Base-by-base conservation (phyloP, 2,329 filamentous ascomycete species). In the Capronia epimyces region DNA sequence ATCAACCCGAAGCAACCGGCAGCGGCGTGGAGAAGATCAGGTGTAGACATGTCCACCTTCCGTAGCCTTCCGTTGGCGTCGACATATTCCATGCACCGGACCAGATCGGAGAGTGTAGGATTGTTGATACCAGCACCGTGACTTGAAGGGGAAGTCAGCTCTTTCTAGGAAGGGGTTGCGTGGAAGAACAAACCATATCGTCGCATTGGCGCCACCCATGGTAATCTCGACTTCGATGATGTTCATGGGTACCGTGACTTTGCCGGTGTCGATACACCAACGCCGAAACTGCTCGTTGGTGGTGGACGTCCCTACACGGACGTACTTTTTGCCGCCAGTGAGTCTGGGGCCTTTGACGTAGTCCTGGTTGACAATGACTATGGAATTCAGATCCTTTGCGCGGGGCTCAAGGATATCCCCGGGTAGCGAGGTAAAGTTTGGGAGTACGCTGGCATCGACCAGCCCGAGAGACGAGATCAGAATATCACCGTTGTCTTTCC, bases 191-290 rank as follows among this genome's bases (percentile, higher is more conserved):
- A 32, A 57, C 55, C 55, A 57, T 16, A 57, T 57, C 5, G 55
- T 55, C 12, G 42, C 71, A 45, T 75, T 75, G 5, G 69, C 67
- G 2, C 73, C 74, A 7, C 72, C 72, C 39, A 73, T 64, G 0
- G 73, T 77, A 39, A 76, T 71, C 55, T 75, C 73, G 4, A 74
- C 73, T 50, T 75, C 66, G 52, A 75, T 72, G 18, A 73, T 69
- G 57, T 76, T 72, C 15, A 73, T 62, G 1, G 74, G 71, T 16
- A 75, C 58, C 0, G 69, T 66, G 65, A 69, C 71, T 15, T 67
- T 65, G 18, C 50, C 53, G 10, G 50, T 53, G 2, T 63, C 59
- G 41, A 74, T 64, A 16, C 70, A 67, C 73, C 72, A 76, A 22
- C 69, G 64, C 18, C 73, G 63, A 32, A 76, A 68, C 31, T 72